These are phyloP conservation scores for Zostera marina DNA, from an alignment of 116 monocot species.

Conservation along the genomic window DNA sequence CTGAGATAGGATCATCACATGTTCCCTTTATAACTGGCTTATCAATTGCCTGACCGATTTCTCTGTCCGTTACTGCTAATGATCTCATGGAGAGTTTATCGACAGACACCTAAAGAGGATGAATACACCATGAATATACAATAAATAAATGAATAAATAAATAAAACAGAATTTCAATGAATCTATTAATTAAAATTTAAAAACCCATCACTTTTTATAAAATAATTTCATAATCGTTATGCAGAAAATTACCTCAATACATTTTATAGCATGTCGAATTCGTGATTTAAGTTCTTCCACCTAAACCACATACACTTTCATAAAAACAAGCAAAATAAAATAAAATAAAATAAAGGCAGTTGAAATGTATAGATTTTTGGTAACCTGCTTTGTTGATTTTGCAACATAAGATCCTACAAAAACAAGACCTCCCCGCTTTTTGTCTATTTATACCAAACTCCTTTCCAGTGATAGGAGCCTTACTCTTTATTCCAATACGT, in stretches of 20 bases:
- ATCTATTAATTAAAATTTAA: not conserved
- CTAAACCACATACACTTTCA: conserved; percentile 14
- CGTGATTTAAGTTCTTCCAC: conserved; percentile 65
- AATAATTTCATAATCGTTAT: not conserved
- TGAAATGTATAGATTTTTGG: not conserved
- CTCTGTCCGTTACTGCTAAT: conserved; percentile 46
- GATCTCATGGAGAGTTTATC: conserved; percentile 79
- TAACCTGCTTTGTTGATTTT: conserved; percentile 91
- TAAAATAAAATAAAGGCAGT: not conserved
- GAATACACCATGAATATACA: not conserved
- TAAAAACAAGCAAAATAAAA: not conserved
- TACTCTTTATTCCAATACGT: conserved; percentile 72
- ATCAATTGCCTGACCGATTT: conserved; percentile 54
- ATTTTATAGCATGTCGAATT: conserved; percentile 33
- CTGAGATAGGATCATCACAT: conserved; percentile 29
- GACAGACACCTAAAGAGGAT: conserved; percentile 49
- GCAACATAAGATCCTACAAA: conserved; percentile 98
- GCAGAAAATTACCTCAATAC: conserved; percentile 55
- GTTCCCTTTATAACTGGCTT: conserved; percentile 66
- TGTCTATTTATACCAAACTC: conserved; percentile 32
- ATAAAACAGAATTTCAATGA: not conserved
- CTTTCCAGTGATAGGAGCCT: conserved; percentile 43
- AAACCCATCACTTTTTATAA: not conserved
- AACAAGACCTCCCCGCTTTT: conserved; percentile 70
- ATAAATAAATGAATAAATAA: no score